phyloP scores from a whole-genome alignment of 495 filamentous ascomycete genomes.

The Niebla homalea region DNA sequence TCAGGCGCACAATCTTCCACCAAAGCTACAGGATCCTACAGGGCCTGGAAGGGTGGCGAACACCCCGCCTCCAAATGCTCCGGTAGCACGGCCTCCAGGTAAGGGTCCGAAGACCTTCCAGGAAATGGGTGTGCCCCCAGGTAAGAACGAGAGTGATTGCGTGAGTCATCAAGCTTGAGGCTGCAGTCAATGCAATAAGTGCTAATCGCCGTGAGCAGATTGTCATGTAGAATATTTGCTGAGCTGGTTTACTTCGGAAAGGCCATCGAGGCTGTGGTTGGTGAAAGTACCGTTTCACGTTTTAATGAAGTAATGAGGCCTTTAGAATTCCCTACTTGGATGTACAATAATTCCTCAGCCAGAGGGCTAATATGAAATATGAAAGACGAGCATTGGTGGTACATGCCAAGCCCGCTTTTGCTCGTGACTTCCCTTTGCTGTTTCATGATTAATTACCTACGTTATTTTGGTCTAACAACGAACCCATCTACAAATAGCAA shows the following conservation, averaged over 20 bases:
- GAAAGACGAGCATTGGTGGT: too few species aligned
- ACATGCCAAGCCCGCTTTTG: too few species aligned
- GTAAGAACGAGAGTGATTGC: constrained; percentile 73
- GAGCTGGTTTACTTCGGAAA: neutral
- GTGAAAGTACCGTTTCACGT: too few species aligned
- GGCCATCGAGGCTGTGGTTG: too few species aligned
- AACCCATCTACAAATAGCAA: too few species aligned
- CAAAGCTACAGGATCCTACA: constrained; percentile 8
- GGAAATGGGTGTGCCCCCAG: constrained; percentile 85
- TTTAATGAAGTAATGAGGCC: too few species aligned
- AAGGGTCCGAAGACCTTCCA: constrained; percentile 95
- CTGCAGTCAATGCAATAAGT: neutral
- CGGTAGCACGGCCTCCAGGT: constrained; percentile 36
- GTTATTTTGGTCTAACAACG: too few species aligned
- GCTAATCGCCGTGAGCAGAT: neutral
- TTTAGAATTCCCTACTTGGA: too few species aligned
- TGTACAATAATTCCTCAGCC: too few species aligned
- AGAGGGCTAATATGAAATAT: too few species aligned
- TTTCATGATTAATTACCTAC: too few species aligned
- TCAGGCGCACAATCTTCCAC: constrained; percentile 4
- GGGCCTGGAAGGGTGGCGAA: constrained; percentile 13
- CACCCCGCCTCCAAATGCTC: constrained; percentile 18
- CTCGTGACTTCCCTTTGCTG: too few species aligned
- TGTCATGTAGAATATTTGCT: neutral
- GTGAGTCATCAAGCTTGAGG: constrained; percentile 43